Percentiles rank a stretch among this genome's conserved stretches.
These are phyloP conservation scores for Corymbia calophylla DNA, from an alignment of 441 rosid genomes.

Conservation along the genomic window DNA sequence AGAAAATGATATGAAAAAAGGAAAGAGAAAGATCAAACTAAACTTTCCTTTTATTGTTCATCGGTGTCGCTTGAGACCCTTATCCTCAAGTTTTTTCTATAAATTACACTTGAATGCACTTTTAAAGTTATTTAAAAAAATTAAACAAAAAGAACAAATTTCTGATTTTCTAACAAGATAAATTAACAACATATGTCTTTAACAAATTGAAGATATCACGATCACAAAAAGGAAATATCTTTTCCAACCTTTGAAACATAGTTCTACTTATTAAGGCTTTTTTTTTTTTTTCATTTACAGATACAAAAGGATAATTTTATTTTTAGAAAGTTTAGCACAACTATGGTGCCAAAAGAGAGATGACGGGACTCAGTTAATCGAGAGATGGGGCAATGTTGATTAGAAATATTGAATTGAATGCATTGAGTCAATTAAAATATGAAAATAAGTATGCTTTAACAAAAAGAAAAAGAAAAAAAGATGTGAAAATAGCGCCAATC, in stretches of 20 bases:
- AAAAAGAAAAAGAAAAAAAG: fast-evolving
- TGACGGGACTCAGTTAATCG: not conserved
- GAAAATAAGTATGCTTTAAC: not conserved
- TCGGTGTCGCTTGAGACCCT: fast-evolving
- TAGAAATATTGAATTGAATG: not conserved
- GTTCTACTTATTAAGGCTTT: not conserved
- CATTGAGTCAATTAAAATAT: not conserved
- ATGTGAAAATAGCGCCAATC: not conserved
- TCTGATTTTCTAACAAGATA: not conserved
- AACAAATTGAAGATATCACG: not conserved
- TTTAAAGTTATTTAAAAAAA: not conserved
- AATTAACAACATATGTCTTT: not conserved
- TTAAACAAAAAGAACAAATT: not conserved
- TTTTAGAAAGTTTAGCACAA: not conserved
- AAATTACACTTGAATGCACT: not conserved
- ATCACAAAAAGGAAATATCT: not conserved
- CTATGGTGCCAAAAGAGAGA: not conserved
- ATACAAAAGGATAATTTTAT: not conserved
- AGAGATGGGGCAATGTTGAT: not conserved
- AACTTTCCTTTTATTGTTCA: not conserved
- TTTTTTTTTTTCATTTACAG: fast-evolving
- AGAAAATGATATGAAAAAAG: not conserved
- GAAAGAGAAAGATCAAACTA: not conserved
- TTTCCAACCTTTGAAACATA: not conserved
- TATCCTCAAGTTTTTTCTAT: not conserved